phyloP scores from a whole-genome alignment of 495 filamentous ascomycete genomes.

The Elaphomyces granulatus region DNA sequence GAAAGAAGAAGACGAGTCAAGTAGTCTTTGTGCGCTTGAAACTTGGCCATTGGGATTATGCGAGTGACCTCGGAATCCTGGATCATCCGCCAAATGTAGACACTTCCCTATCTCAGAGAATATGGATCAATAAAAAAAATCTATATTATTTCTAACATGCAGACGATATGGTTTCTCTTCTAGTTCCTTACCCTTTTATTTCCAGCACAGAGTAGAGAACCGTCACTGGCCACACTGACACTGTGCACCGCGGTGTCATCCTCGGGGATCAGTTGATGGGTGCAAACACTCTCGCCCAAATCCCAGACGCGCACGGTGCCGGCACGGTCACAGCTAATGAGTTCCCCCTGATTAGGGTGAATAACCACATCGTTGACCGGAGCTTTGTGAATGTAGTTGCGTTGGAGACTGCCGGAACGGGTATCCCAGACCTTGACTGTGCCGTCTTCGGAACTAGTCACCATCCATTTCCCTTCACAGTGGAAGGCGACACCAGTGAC shows the following conservation, averaged over 20 bases:
- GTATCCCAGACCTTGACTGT: conserved; percentile 99
- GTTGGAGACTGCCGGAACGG: conserved; percentile 68
- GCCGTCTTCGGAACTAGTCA: conserved; percentile 94
- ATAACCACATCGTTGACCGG: conserved; percentile 91
- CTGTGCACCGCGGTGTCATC: conserved; percentile 86
- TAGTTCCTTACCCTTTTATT: conserved; percentile 58
- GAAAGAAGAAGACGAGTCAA: conserved; percentile 93
- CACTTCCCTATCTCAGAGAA: conserved; percentile 56
- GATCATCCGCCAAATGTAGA: conserved; percentile 90
- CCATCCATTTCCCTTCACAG: conserved; percentile 99
- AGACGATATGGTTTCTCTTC: conserved; percentile 6
- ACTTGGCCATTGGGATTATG: conserved; percentile 80
- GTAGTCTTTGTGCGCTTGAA: conserved; percentile 83
- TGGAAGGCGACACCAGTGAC: conserved; percentile 95
- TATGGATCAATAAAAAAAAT: conserved; percentile 2
- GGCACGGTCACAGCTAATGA: conserved; percentile 86
- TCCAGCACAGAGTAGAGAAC: conserved; percentile 84
- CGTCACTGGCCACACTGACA: conserved; percentile 92
- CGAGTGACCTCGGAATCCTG: conserved; percentile 72
- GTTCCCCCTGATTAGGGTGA: conserved; percentile 94
- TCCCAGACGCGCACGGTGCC: conserved; percentile 96
- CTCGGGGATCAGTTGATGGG: conserved; percentile 90
- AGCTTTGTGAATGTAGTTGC: conserved; percentile 77
- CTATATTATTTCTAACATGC: too few relatives aligned
- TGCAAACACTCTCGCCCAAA: conserved; percentile 89